Evolutionary conservation across 2,329 filamentous ascomycete species (phyloP).

Genomic region (Stagonosporopsis rhizophila): DNA sequence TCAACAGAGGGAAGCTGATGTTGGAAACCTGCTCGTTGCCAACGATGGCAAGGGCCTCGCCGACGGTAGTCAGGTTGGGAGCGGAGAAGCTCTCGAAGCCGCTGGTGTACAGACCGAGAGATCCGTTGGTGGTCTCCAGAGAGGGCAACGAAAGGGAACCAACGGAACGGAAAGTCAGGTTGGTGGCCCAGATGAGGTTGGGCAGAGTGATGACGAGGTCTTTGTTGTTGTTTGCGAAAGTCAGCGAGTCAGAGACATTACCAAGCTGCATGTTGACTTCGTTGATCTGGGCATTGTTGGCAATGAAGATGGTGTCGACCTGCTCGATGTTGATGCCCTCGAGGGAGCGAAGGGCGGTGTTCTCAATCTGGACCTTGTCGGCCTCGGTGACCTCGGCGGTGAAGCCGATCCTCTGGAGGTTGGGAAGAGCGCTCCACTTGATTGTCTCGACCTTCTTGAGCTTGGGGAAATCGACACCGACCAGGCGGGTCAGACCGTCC

Average conservation of each 20-base stretch:
- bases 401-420: slow-evolving; percentile 67
- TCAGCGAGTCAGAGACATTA: slow-evolving; percentile 74
- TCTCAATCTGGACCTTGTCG: slow-evolving; percentile 74
- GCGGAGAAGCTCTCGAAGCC: slow-evolving; percentile 67
- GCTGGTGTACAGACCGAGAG: slow-evolving; percentile 85
- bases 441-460: slow-evolving; percentile 73
- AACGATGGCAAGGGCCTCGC: slow-evolving; percentile 64
- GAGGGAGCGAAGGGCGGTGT: slow-evolving; percentile 82
- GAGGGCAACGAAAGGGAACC: slow-evolving; percentile 75
- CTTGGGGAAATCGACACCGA: slow-evolving; percentile 68
- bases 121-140: slow-evolving; percentile 75
- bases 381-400: slow-evolving; percentile 71
- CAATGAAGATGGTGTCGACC: slow-evolving; percentile 76
- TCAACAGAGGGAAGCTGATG: slow-evolving; percentile 75
- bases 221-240: slow-evolving; percentile 80
- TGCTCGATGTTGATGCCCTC: slow-evolving; percentile 79
- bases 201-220: slow-evolving; percentile 76
- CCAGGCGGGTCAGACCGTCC: slow-evolving; percentile 71
- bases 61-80: slow-evolving; percentile 74
- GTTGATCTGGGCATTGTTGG: slow-evolving; percentile 84
- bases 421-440: slow-evolving; percentile 74
- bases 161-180: slow-evolving; percentile 84
- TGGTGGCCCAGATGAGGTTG: slow-evolving; percentile 77
- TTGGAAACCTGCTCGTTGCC: slow-evolving; percentile 69
- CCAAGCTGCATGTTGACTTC: slow-evolving; percentile 77